Conservation (phyloP, 768 basidiomycete species). For the Polyporus arcularius region DNA sequence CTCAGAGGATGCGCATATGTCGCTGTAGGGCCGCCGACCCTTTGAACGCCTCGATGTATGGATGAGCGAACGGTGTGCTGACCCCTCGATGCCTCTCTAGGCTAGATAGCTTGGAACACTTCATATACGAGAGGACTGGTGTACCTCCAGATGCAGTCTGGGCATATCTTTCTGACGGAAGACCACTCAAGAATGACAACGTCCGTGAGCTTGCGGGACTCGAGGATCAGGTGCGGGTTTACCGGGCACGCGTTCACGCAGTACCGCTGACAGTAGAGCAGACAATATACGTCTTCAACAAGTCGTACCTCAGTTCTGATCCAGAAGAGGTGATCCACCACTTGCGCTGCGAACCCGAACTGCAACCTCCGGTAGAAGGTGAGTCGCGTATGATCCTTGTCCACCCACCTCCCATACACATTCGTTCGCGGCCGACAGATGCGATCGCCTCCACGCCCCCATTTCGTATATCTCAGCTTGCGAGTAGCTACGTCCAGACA, state of each 20-base stretch:
- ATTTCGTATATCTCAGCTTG: constrained; percentile 65
- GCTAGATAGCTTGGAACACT: constrained; percentile 65
- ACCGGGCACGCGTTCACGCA: background rate
- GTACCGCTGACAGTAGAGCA: constrained; percentile 19
- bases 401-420: background rate
- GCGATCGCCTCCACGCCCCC: constrained; percentile 69
- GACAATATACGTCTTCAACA: constrained; percentile 86
- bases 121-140: constrained; percentile 71
- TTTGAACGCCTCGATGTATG: too few relatives aligned
- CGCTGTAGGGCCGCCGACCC: too few relatives aligned
- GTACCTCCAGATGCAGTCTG: constrained; percentile 69
- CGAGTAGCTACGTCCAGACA: constrained; percentile 63
- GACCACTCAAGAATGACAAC: constrained; percentile 69
- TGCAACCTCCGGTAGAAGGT: constrained; percentile 79
- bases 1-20: too few relatives aligned
- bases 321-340: constrained; percentile 64
- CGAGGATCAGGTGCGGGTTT: constrained; percentile 65
- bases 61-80: background rate
- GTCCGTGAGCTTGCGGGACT: constrained; percentile 74
- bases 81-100: constrained; percentile 35
- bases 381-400: constrained; percentile 10
- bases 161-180: constrained; percentile 80
- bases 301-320: constrained; percentile 72
- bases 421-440: constrained; percentile 39
- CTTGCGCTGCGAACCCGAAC: constrained; percentile 57